Base-by-base conservation (phyloP, 2,329 filamentous ascomycete species). In the Nannizzia gypsea region DNA sequence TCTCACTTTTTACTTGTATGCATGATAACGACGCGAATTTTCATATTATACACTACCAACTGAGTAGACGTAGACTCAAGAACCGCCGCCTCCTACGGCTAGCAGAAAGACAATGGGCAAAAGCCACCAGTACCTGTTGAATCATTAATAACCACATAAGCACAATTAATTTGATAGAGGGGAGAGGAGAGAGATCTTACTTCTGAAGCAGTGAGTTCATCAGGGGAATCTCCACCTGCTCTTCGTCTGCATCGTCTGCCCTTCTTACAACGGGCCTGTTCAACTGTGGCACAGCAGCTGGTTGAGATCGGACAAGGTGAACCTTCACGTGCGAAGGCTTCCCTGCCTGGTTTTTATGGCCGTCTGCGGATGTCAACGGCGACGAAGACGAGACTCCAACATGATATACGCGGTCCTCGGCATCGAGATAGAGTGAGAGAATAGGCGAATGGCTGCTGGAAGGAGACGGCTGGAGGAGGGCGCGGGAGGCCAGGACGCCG, bases 41-140 rank as follows among this genome's bases (percentile, higher is more conserved):
- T 9, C 8, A 31, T 28, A 54, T 26, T n/a, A 26, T 48, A 34
- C 9, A 28, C 13, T 54, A 17, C n/a, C 48, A 17, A 50, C 1
- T n/a, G 24, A 9, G 24, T 17, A 34, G 15, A 17, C 13, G 26
- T 50, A n/a, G n/a, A 36, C 24, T 54, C 26, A 54, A 54, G 54
- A 56, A 26, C 72, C 74, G 40, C 74, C 71, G 40, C 74, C 73
- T 17, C 72, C 72, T 69, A 77, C 70, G 26, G 69, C 69, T 59
- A 78, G 60, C 60, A 78, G 70, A 11, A 70, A 67, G 36, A 76
- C 62, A 38, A 76, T 70, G 63, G 75, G 67, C 58, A 77, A 68
- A 44, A 76, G 71, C 75, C 76, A 78, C 76, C 76, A 78, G 64
- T 78, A 78, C 62, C 76, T 76, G 62, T 20, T 22, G 40, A 48